These are phyloP conservation scores for Trichoderma erinaceum DNA, from an alignment of 495 filamentous ascomycete species.

Conservation along the genomic window DNA sequence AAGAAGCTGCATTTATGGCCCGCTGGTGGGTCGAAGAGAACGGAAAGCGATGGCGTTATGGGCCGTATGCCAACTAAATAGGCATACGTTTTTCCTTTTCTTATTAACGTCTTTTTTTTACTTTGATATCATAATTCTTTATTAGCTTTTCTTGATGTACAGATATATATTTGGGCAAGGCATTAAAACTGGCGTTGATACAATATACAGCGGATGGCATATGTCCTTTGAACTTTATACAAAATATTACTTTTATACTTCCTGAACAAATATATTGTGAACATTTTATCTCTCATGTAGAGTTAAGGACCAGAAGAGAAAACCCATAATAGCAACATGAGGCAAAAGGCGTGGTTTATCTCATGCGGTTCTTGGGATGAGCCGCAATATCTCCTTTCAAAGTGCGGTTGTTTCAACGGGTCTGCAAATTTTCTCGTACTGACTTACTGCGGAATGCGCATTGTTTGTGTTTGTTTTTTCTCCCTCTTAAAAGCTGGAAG, in stretches of 20 bases:
- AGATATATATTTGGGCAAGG: neutral
- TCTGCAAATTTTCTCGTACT: too few species aligned
- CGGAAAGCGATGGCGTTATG: slow-evolving; percentile 12
- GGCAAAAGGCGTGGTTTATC: too few species aligned
- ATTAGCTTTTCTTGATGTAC: neutral
- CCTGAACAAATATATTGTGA: neutral
- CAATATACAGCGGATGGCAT: neutral
- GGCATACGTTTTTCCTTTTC: neutral
- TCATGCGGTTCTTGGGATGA: too few species aligned
- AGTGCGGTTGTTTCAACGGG: too few species aligned
- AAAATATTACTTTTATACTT: neutral
- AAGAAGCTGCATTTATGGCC: slow-evolving; percentile 28
- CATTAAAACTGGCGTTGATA: neutral
- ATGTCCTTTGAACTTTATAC: neutral
- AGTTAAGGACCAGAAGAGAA: too few species aligned
- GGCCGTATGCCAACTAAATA: slow-evolving; percentile 2
- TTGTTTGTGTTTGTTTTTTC: too few species aligned
- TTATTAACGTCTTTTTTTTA: neutral
- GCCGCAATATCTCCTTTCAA: too few species aligned
- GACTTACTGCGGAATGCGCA: too few species aligned
- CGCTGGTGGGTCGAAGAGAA: slow-evolving; percentile 16
- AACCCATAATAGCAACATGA: too few species aligned
- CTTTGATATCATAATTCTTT: neutral
- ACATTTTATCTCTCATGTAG: too few species aligned
- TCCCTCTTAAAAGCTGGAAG: too few species aligned